Conservation (phyloP, 805 yeast species). For the Candida jianshihensis region DNA sequence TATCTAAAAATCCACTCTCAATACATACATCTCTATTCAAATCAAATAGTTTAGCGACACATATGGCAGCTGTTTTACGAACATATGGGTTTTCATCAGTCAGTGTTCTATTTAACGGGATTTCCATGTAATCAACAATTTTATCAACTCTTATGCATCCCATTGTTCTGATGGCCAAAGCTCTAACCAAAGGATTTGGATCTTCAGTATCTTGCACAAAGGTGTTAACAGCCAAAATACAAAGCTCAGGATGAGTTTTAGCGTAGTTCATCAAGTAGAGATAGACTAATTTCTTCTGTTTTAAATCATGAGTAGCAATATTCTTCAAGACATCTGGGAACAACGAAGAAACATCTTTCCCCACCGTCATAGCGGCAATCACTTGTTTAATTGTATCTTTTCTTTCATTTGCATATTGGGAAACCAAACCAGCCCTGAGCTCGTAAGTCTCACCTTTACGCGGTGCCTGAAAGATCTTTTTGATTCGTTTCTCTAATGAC, state of each 20-base stretch:
- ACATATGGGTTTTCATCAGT: slow-evolving; percentile 95
- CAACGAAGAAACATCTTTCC: slow-evolving; percentile 89
- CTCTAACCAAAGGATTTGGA: slow-evolving; percentile 92
- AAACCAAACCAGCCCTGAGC: slow-evolving; percentile 81
- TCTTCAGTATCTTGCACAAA: slow-evolving; percentile 93
- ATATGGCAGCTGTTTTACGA: slow-evolving; percentile 93
- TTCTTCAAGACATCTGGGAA: slow-evolving; percentile 96
- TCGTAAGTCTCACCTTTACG: slow-evolving; percentile 82
- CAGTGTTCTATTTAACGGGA: slow-evolving; percentile 78
- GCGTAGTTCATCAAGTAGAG: slow-evolving; percentile 96
- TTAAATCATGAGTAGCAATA: slow-evolving; percentile 93
- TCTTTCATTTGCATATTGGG: slow-evolving; percentile 90
- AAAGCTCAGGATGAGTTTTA: slow-evolving; percentile 89
- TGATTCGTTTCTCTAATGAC: slow-evolving; percentile 43
- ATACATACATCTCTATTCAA: slow-evolving; percentile 72
- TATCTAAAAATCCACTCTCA: slow-evolving; percentile 79
- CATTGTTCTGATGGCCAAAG: slow-evolving; percentile 97
- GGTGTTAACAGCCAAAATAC: slow-evolving; percentile 93
- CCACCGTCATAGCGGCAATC: slow-evolving; percentile 96
- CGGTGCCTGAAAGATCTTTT: slow-evolving; percentile 52
- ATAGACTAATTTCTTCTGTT: slow-evolving; percentile 93
- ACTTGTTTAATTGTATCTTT: slow-evolving; percentile 96
- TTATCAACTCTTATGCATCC: slow-evolving; percentile 95
- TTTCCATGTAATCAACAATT: slow-evolving; percentile 91
- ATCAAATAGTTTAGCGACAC: slow-evolving; percentile 93